phyloP scores from a whole-genome alignment of 352 stramenopile species.

The Phytophthora multivora region DNA sequence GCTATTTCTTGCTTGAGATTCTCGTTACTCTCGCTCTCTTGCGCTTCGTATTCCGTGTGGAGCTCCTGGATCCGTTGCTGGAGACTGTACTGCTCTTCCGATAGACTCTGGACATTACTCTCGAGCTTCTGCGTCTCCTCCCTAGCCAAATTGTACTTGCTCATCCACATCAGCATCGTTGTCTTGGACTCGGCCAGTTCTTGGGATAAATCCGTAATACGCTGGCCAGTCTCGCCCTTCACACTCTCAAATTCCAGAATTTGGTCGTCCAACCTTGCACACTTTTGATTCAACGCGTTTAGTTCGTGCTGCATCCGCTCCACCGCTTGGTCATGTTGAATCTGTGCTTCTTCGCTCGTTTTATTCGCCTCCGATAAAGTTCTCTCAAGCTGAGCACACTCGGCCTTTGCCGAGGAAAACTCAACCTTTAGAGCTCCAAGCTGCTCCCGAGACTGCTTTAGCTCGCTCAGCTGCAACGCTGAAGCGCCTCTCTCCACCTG shows the following conservation, averaged over 20 bases:
- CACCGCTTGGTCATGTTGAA: slow-evolving; percentile 3
- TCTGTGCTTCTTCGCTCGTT: slow-evolving; percentile 4
- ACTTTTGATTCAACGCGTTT: slow-evolving; percentile 8
- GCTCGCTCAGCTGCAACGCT: slow-evolving; percentile 25
- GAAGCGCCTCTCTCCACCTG: slow-evolving; percentile 35
- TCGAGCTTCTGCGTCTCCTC: slow-evolving; percentile 45
- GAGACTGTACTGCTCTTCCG: slow-evolving; percentile 40
- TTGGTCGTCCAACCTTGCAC: slow-evolving; percentile 11
- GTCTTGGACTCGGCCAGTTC: slow-evolving; percentile 62
- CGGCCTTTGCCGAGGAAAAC: slow-evolving; percentile 20
- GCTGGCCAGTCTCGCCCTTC: slow-evolving; percentile 15
- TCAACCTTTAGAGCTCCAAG: slow-evolving; percentile 27
- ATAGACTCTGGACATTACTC: slow-evolving; percentile 25
- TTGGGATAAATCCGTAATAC: slow-evolving; percentile 26
- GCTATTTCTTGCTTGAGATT: slow-evolving; percentile 17
- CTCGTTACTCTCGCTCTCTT: slow-evolving; percentile 10
- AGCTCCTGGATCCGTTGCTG: slow-evolving; percentile 31
- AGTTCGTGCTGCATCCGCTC: slow-evolving; percentile 24
- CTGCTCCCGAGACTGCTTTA: slow-evolving; percentile 34
- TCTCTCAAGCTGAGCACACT: slow-evolving; percentile 28
- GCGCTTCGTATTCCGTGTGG: slow-evolving; percentile 15
- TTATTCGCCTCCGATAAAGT: slow-evolving; percentile 9
- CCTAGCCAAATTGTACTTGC: slow-evolving; percentile 50
- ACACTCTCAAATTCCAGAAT: slow-evolving; percentile 15
- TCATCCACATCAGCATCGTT: slow-evolving; percentile 75